Conservation (phyloP, 768 basidiomycete species). For the Termitomyces sp. region DNA sequence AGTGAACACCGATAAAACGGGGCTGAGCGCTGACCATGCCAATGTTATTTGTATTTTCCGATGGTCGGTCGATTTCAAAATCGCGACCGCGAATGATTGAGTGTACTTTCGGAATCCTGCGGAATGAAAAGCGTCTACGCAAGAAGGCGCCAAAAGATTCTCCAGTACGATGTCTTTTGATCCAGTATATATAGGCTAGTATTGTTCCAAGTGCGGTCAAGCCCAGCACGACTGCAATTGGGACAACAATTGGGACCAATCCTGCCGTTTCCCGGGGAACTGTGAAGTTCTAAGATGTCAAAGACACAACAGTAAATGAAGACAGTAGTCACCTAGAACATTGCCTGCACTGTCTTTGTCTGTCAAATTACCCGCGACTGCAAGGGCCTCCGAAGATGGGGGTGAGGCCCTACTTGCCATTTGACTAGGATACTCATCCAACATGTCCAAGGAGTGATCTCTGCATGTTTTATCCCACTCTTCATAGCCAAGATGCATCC, state of each 20-base stretch:
- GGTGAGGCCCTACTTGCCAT: neutral
- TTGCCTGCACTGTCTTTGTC: neutral
- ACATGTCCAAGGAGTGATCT: constrained; percentile 7
- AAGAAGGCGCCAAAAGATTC: neutral
- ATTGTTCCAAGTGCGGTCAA: neutral
- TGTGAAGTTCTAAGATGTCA: neutral
- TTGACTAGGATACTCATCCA: constrained; percentile 4
- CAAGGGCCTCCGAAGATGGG: constrained; percentile 5
- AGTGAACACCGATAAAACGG: neutral
- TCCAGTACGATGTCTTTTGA: neutral
- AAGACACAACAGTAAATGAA: neutral
- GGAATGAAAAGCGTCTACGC: neutral
- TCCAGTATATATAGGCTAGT: constrained; percentile 1
- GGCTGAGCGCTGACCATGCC: neutral
- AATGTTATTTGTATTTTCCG: constrained; percentile 9
- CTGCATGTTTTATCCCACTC: constrained; percentile 8
- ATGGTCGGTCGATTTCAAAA: constrained; percentile 15
- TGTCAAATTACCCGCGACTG: neutral
- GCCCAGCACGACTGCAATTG: constrained; percentile 6
- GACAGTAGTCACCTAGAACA: constrained; percentile 5
- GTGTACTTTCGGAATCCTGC: constrained; percentile 7
- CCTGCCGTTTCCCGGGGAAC: neutral
- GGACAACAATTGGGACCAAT: constrained; percentile 2
- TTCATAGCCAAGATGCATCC: constrained; percentile 2
- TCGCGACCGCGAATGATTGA: neutral